Evolutionary conservation across 768 basidiomycete genomes (phyloP), one percentile per base, ranked within the genome.

Genomic region (Wakefieldia striispora): DNA sequence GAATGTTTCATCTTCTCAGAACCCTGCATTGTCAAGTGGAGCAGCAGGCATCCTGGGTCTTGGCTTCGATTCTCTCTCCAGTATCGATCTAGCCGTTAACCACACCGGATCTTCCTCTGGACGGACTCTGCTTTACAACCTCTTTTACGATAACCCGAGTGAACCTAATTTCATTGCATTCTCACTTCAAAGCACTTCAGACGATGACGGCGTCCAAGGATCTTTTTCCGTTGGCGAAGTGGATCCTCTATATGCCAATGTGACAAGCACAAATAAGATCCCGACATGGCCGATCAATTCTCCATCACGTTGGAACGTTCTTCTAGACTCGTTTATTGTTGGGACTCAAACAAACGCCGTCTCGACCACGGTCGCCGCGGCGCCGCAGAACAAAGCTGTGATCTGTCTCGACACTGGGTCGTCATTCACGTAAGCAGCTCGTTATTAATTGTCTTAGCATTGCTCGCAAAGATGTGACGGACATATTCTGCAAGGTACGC

Each of bases 161-260:
- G 79, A 87, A 60, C 87, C 88, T 40, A 93, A 92, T 59, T 93
- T 82, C 64, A 85, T 93, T 55, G 81, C 88, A 1, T 86, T 93
- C 59, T 76, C 86, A 1, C 72, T 93, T 23, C 81, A 87, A 59
- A 72, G 88, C 45, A 77, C 74, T 38, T 71, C 75, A 10, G 76
- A 86, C 34, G 64, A 62, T 9, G 77, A 78, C 51, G 78, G 79
- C 26, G 75, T 86, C 3, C 70, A 82, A 54, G 90, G 91, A 2
- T 81, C 71, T 27, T 84, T 93, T 63, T 73, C 87, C 5, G 79
- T 93, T 54, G 89, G 88, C 44, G 88, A 91, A 68, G 72, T 78
- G 36, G 86, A 87, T 24, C 77, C 81, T 11, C 60, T 69, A 12
- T 93, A 89, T 64, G 64, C 76, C 26, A 72, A 73, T 5, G 79